These are phyloP conservation scores for Dispira simplex DNA, from an alignment of 192 early-diverging fungal genomes.

Conservation along the genomic window DNA sequence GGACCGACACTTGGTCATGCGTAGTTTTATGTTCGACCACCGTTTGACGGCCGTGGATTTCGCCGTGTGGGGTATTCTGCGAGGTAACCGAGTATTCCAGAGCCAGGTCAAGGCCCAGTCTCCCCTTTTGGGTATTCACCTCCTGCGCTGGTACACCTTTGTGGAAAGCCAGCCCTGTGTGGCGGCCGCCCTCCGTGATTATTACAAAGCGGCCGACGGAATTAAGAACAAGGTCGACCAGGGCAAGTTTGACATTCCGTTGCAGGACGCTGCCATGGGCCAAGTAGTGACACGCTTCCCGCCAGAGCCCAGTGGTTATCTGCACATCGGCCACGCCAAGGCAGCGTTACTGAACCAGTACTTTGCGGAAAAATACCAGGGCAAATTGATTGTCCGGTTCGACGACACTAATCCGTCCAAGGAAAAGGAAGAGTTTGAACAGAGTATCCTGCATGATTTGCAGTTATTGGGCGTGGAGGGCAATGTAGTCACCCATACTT, in stretches of 20 bases:
- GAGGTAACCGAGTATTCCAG: slow-evolving; percentile 61
- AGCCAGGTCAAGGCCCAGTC: slow-evolving; percentile 57
- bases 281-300: slow-evolving; percentile 96
- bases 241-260: slow-evolving; percentile 85
- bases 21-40: slow-evolving; percentile 72
- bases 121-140: slow-evolving; percentile 43
- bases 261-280: slow-evolving; percentile 65
- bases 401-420: slow-evolving; percentile 98
- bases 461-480: slow-evolving; percentile 68
- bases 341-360: slow-evolving; percentile 95
- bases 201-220: background rate
- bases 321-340: slow-evolving; percentile 99
- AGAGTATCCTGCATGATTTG: slow-evolving; percentile 89
- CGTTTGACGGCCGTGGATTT: slow-evolving; percentile 62
- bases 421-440: slow-evolving; percentile 94
- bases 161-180: slow-evolving; percentile 42
- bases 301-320: slow-evolving; percentile 94
- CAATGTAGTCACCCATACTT: slow-evolving; percentile 71
- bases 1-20: slow-evolving; percentile 69
- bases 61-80: slow-evolving; percentile 76
- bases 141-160: slow-evolving; percentile 71
- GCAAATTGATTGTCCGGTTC: slow-evolving; percentile 89
- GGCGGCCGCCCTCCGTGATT: slow-evolving; percentile 23
- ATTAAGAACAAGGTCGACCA: slow-evolving; percentile 43
- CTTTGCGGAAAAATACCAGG: slow-evolving; percentile 81